Conservation (phyloP, 768 basidiomycete species). For the Suillus ampliporus region DNA sequence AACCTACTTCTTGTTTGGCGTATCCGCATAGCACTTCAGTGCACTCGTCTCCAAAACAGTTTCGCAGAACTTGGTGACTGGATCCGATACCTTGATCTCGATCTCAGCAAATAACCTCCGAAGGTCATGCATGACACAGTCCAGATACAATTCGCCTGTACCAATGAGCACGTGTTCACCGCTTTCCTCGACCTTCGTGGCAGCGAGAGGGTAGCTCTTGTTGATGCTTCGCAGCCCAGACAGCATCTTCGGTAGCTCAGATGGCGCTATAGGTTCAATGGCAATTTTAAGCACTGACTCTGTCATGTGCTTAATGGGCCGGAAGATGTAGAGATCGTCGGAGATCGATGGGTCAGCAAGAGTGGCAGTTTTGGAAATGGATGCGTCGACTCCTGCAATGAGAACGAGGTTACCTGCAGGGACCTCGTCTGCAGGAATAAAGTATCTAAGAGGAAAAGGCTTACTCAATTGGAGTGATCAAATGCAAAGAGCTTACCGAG, state of each 20-base stretch:
- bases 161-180: conserved; percentile 98
- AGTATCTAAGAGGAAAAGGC: conserved; percentile 64
- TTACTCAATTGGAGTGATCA: background rate
- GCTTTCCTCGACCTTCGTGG: conserved; percentile 97
- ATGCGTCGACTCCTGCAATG: conserved; percentile 91
- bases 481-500: conserved; percentile 60
- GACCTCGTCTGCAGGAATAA: conserved; percentile 86
- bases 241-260: conserved; percentile 98
- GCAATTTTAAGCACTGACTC: conserved; percentile 97
- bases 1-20: conserved; percentile 96
- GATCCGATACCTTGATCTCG: conserved; percentile 99
- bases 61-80: conserved; percentile 97
- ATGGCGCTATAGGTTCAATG: conserved; percentile 97
- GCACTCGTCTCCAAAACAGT: conserved; percentile 98
- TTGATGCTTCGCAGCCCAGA: conserved; percentile 96
- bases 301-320: conserved; percentile 95
- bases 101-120: conserved; percentile 94
- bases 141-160: conserved; percentile 95
- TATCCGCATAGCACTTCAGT: conserved; percentile 98
- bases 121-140: conserved; percentile 96
- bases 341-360: conserved; percentile 72
- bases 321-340: conserved; percentile 94
- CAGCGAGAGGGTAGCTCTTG: conserved; percentile 93
- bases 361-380: conserved; percentile 95
- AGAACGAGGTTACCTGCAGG: conserved; percentile 93